Base-by-base conservation (phyloP, 495 filamentous ascomycete species). In the Xylaria telfairii region DNA sequence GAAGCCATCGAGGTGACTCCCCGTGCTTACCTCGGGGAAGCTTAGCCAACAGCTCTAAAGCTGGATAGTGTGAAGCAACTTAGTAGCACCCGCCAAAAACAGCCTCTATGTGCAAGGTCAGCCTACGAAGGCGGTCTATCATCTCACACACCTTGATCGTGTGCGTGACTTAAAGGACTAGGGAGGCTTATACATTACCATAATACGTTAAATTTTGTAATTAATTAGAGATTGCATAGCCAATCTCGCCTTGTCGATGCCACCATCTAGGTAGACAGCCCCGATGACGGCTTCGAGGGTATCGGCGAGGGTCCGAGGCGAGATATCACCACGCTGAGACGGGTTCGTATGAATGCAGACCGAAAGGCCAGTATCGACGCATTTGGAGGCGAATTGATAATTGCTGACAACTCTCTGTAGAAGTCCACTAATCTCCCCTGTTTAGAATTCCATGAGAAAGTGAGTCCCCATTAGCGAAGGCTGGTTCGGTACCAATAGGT, bases 261-360 rank as follows among this genome's bases (percentile, higher is more conserved):
- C 67, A 21, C 67, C 24, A 41, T 51, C 56, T 12, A 47, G 19
- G 9, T 68, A 69, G 57, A 69, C 57, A 21, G 57, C 57, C 10
- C 67, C 57, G 21, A 51, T 44, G n/a, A 62, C 30, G 9, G 67
- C 57, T 44, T 62, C 67, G 42, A 69, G 12, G 15, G 67, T 69
- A 15, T 49, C 67, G 44, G 67, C 67, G 17, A 39, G 30, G 24
- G 21, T 39, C 1, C 34, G 26, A 61, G 67, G 56, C 10, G 56
- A 47, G 28, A 51, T 17, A 2, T 8, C 9, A 13, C 13, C 41
- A 8, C 5, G 4, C 24, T 63, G 44, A 9, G 42, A 17, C 8
- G 0, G 56, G 42, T 68, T 68, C 0, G 2, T 0, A 19, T 60
- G 49, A 13, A 68, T 42, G 46, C 67, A 69, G 19, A 15, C 44